Base-by-base conservation (phyloP, 23 red algal species). In the Agarophyton chilense region DNA sequence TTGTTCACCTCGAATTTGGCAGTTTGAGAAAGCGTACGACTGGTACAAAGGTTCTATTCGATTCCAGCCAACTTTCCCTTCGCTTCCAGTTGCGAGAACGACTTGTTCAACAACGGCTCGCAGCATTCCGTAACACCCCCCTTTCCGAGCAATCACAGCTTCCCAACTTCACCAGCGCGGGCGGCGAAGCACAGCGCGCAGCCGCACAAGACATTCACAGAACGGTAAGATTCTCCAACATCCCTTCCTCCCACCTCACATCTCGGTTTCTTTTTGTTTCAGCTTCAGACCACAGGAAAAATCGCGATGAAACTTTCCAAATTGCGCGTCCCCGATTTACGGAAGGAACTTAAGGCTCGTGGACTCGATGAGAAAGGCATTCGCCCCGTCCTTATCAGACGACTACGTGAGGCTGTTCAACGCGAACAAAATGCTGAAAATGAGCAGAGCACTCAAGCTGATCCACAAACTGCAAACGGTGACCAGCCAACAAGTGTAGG, bases 271-370 rank as follows among this genome's bases (percentile, higher is more conserved):
- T 61, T 61, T 65, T 65, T 36, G 26, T 62, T 58, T 58, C 36
- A 40, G 22, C 83, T 45, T 38, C 6, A 2, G 26, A 16, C 35
- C 14, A 41, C 31, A 36, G 38, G 16, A 63, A 31, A 46, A 53
- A 38, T 58, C 80, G 67, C 16, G 40, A 96, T 96, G 94, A 75
- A 90, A n/a, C 63, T 90, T 12, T 72, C 83, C 29, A 91, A 92
- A 67, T 61, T 96, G 31, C 90, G 90, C 25, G 94, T 96, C 24
- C 65, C 58, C 42, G 73, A 96, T 25, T 56, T 96, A 28, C 94
- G 94, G 19, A 83, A 84, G 40, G 67, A 92, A 65, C 80, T 96
- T 11, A 54, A 87, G 38, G 45, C 36, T 18, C 94, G 87, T 45
- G 89, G 83, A 39, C 52, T 86, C 16, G 76, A 89, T 63, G 82